Conservation (phyloP, 208 protist genomes). For the Vickermania spadyakhi region DNA sequence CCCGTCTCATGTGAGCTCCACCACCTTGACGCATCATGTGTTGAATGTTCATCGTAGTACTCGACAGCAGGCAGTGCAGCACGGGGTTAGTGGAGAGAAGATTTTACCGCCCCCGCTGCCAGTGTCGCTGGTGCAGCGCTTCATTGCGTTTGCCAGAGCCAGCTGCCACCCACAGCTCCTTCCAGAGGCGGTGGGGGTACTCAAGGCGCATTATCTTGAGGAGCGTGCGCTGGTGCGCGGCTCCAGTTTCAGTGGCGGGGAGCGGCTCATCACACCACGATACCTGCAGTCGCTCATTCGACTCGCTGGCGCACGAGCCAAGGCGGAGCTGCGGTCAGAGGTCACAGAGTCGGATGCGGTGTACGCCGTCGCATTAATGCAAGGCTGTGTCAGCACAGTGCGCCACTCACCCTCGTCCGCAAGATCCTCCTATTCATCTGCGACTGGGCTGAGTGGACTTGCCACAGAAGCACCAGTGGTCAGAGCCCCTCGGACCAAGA, state of each 20-base stretch:
- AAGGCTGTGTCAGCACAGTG: constrained; percentile 35
- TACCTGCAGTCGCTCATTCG: constrained; percentile 95
- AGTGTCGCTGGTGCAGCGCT: constrained; percentile 46
- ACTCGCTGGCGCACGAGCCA: constrained; percentile 87
- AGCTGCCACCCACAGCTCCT: constrained; percentile 59
- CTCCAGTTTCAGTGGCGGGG: constrained; percentile 3
- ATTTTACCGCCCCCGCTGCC: constrained; percentile 25
- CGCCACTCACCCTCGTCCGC: background rate
- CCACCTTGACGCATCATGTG: constrained; percentile 91
- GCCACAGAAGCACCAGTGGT: no score
- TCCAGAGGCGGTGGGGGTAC: constrained; percentile 39
- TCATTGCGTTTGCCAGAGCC: constrained; percentile 54
- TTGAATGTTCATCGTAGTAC: constrained; percentile 66
- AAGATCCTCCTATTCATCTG: no score
- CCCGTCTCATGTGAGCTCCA: constrained; percentile 8
- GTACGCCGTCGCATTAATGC: constrained; percentile 89
- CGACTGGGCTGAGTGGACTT: no score
- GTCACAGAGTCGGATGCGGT: constrained; percentile 89
- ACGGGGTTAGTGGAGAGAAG: background rate
- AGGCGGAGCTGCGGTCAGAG: constrained; percentile 82
- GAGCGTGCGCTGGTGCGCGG: constrained; percentile 21
- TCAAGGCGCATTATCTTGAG: constrained; percentile 64
- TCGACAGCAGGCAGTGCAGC: background rate
- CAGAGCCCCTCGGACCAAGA: no score
- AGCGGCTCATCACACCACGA: constrained; percentile 85